Evolutionary conservation across 441 rosid species (phyloP).

Genomic region (Adansonia madagascariensis): DNA sequence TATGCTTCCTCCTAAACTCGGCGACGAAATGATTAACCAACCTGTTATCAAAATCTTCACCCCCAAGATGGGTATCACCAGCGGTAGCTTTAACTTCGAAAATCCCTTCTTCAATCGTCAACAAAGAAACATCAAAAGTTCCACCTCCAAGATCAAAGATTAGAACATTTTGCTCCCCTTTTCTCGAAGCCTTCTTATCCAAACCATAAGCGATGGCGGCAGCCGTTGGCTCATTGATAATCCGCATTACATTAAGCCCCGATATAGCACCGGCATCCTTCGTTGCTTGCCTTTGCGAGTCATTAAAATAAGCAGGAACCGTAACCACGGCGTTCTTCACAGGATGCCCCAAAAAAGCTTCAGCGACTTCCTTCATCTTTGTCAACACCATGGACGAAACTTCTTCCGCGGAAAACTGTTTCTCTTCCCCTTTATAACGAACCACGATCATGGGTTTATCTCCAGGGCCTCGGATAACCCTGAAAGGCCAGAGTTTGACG

Average conservation of each 20-base stretch:
- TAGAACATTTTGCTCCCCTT: slow-evolving; percentile 41
- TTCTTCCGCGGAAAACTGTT: slow-evolving; percentile 50
- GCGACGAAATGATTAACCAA: slow-evolving; percentile 49
- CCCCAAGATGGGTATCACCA: slow-evolving; percentile 57
- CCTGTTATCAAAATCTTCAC: slow-evolving; percentile 56
- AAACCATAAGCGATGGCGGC: slow-evolving; percentile 50
- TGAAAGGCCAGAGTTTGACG: slow-evolving; percentile 53
- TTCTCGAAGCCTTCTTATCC: slow-evolving; percentile 40
- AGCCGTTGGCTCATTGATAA: slow-evolving; percentile 49
- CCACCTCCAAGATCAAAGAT: slow-evolving; percentile 52
- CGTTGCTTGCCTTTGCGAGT: slow-evolving; percentile 47
- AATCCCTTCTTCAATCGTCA: slow-evolving; percentile 46
- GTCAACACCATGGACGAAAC: slow-evolving; percentile 51
- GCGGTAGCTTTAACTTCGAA: slow-evolving; percentile 52
- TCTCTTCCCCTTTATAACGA: slow-evolving; percentile 48
- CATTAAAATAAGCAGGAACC: slow-evolving; percentile 45
- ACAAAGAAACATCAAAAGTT: slow-evolving; percentile 45
- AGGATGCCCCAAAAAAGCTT: slow-evolving; percentile 37
- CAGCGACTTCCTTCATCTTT: slow-evolving; percentile 40
- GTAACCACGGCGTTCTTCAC: slow-evolving; percentile 43
- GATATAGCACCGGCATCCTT: slow-evolving; percentile 45
- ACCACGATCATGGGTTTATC: slow-evolving; percentile 54
- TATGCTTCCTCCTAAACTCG: slow-evolving; percentile 54
- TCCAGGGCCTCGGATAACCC: slow-evolving; percentile 41
- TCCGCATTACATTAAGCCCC: slow-evolving; percentile 43